Base-by-base conservation (phyloP, 1,284 basidiomycete genomes). In the Naganishia cerealis region DNA sequence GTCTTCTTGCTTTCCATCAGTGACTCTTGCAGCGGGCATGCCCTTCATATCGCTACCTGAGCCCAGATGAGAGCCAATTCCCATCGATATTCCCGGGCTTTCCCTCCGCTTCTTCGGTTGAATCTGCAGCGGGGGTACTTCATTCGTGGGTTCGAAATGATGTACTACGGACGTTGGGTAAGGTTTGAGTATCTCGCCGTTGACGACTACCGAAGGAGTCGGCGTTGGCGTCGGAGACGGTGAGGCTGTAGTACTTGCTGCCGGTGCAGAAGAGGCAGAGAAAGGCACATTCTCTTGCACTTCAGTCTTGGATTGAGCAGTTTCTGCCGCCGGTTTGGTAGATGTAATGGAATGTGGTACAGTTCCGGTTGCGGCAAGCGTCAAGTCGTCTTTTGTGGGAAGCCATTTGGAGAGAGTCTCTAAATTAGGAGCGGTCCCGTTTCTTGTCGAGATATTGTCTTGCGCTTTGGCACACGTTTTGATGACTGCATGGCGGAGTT, bases 81-180 rank as follows among this genome's bases (percentile, higher is more conserved):
- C 29, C 16, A 24, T 52, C 10, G 21, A n/a, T 8, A 24, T 0
- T 10, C 38, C 36, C 13, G 53, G 39, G 15, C 24, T 42, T 18
- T 63, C 61, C 24, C 29, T 63, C 6, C 50, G 61, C n/a, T 40
- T 53, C 36, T 63, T 63, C 29, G 61, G 61, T 39, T 63, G 61
- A 26, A 63, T 42, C n/a, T 63, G 63, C 54, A 66, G n/a, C 36
- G 63, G 63, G 3, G 53, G 63, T 8, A 66, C 55, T 40, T 66
- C 55, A 39, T 66, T 42, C 15, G 29, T 50, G 36, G 36, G 53
- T 15, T 66, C 40, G 9, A 36, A 42, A 21, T 26, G 21, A 18
- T 63, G 48, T 29, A 39, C 36, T n/a, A 54, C 48, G 38, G 61
- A 53, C 16, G 50, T 6, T 9, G 61, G 61, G 26, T 63, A 63